Conservation (phyloP, 2,329 filamentous ascomycete species). For the Verticillium zaregamsianum region DNA sequence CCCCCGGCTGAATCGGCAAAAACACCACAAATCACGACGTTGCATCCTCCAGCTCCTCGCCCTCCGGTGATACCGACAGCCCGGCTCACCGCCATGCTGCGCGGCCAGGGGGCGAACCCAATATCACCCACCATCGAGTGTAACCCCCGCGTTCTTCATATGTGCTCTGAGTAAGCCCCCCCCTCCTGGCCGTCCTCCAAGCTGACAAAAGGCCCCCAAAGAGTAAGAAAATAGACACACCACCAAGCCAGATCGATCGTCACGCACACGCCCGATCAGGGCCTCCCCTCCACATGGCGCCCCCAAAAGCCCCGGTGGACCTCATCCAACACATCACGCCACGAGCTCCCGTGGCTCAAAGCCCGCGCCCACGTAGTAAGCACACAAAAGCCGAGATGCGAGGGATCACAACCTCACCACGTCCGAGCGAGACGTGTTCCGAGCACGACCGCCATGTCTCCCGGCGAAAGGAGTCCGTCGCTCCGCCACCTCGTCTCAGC, state of each 20-base stretch:
- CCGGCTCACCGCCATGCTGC: neutral
- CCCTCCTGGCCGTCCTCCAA: neutral
- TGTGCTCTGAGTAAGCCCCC: neutral
- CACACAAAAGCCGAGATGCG: neutral
- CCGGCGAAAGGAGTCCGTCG: no score
- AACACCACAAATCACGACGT: neutral
- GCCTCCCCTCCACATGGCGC: neutral
- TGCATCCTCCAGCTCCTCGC: neutral
- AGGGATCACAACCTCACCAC: neutral
- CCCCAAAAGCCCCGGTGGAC: neutral
- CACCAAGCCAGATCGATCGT: neutral
- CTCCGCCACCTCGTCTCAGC: no score
- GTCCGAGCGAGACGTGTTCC: neutral
- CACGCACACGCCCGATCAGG: neutral
- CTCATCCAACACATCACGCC: neutral
- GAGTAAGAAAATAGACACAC: no score
- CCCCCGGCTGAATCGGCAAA: neutral
- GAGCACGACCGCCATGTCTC: no score
- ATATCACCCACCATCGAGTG: neutral
- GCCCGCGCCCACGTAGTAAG: neutral
- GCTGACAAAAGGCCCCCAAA: neutral
- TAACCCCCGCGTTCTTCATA: neutral
- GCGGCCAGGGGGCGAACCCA: neutral
- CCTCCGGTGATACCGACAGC: neutral
- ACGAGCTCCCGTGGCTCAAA: neutral